phyloP scores from a whole-genome alignment of 2,329 filamentous ascomycete genomes.

The Ophiostoma pallidulum region DNA sequence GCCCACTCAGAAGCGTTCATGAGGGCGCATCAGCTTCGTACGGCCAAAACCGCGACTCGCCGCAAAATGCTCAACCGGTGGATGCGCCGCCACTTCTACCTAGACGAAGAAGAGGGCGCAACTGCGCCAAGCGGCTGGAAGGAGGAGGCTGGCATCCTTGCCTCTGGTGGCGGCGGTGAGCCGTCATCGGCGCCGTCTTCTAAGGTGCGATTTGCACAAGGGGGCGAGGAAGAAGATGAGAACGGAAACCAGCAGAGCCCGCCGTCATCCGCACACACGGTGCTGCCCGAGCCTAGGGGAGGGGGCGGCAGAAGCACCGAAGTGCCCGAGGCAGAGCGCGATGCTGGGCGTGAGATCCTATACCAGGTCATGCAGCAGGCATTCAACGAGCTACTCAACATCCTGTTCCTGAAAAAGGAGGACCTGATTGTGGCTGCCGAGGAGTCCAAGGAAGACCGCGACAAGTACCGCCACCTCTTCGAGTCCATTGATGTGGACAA shows the following conservation, averaged over 20 bases:
- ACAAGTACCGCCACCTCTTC: constrained; percentile 43
- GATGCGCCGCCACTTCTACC: constrained; percentile 69
- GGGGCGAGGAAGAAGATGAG: constrained; percentile 38
- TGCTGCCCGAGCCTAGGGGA: constrained; percentile 35
- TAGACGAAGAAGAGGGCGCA: constrained; percentile 75
- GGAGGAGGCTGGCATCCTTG: constrained; percentile 48
- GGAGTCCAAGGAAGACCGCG: constrained; percentile 51
- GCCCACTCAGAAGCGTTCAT: constrained; percentile 28
- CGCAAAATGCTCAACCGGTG: constrained; percentile 59
- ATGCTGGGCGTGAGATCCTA: constrained; percentile 78
- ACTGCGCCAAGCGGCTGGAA: constrained; percentile 54
- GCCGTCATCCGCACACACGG: constrained; percentile 61
- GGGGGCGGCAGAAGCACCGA: constrained; percentile 68
- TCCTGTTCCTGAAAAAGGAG: constrained; percentile 74
- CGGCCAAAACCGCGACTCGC: constrained; percentile 33
- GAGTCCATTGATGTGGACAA: constrained; percentile 30
- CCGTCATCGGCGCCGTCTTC: constrained; percentile 62
- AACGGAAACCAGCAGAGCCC: constrained; percentile 62
- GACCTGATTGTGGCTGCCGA: constrained; percentile 61
- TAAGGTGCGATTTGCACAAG: constrained; percentile 68
- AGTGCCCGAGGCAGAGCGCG: constrained; percentile 68
- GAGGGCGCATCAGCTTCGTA: constrained; percentile 27
- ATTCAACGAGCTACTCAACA: constrained; percentile 84
- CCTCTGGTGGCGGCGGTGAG: constrained; percentile 26
- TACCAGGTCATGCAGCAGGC: constrained; percentile 89